phyloP scores from a whole-genome alignment of 179 eudicot species.

The Heliamphora pulchella region DNA sequence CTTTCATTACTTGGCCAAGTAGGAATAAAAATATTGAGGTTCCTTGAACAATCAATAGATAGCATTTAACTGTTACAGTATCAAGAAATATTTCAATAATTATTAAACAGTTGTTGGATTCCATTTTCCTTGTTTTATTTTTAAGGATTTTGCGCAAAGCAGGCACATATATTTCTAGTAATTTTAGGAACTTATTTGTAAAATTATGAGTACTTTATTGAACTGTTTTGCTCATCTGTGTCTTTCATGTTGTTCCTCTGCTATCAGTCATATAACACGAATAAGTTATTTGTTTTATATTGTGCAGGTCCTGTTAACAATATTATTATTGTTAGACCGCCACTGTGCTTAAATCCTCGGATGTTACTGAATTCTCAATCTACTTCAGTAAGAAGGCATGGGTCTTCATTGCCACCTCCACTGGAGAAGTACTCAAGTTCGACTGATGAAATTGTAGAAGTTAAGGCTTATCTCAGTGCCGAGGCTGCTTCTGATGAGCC shows the following conservation, averaged over 20 bases:
- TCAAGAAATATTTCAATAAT: background rate
- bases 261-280: background rate
- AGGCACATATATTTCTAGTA: too few relatives aligned
- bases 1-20: background rate
- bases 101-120: too few relatives aligned
- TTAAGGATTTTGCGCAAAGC: too few relatives aligned
- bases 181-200: too few relatives aligned
- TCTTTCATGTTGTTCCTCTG: background rate
- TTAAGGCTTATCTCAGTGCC: slow-evolving; percentile 39
- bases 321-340: slow-evolving; percentile 44
- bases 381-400: slow-evolving; percentile 37
- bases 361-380: slow-evolving; percentile 34
- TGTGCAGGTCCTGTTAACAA: slow-evolving; percentile 75
- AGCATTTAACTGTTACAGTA: background rate
- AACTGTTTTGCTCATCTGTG: too few relatives aligned
- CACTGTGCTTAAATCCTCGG: slow-evolving; percentile 31
- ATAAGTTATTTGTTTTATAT: background rate
- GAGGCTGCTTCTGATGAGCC: slow-evolving; percentile 27
- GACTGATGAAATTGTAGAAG: slow-evolving; percentile 40
- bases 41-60: background rate
- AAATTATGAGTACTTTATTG: too few relatives aligned
- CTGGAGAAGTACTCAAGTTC: slow-evolving; percentile 63
- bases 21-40: too few relatives aligned
- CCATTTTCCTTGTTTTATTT: too few relatives aligned
- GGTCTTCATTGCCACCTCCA: slow-evolving; percentile 48